Evolutionary conservation across 352 stramenopile species (phyloP), one percentile per base, ranked within the genome.

Genomic region (Globisporangium cylindrosporum): DNA sequence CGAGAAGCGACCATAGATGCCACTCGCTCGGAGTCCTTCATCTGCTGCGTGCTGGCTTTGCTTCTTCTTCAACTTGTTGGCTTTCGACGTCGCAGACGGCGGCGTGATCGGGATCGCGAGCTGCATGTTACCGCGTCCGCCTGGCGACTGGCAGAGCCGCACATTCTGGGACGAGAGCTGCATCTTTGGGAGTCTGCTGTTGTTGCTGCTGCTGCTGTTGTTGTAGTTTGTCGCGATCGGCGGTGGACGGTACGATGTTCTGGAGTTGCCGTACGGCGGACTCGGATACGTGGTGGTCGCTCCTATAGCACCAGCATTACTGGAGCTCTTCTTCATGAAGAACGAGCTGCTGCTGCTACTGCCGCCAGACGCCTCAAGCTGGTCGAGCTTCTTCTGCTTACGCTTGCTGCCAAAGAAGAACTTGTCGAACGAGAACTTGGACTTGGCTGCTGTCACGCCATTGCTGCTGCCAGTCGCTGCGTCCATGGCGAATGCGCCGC

Each of bases 51-150:
- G 27, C 8, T 41, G 32, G 9, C n/a, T 14, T 27, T 22, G 48
- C 62, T 61, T 54, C n/a, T 24, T 58, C 9, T 57, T 51, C 14
- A 32, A 15, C 32, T 71, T 71, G 24, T 41, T 48, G 54, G 70
- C 18, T 51, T 69, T 60, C 15, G 43, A 56, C 15, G 38, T 59
- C 12, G 55, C 48, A 8, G 63, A 70, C 20, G 62, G 64, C 8
- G 76, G 76, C 0, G 76, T 79, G 34, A 80, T 62, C 0, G 78
- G 74, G 57, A 78, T 76, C n/a, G 73, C 73, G 51, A 89, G 69
- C 46, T 79, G 71, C 22, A 82, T 67, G 51, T 81, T 82, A 32
- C 60, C 57, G 12, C 74, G 73, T 1, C 74, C 73, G 14, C 70
- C 71, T 3, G 76, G 79, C 12, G 76, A 78, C 46, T 79, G 75